Base-by-base conservation (phyloP, 768 basidiomycete genomes). In the Boletus vermiculosoides region DNA sequence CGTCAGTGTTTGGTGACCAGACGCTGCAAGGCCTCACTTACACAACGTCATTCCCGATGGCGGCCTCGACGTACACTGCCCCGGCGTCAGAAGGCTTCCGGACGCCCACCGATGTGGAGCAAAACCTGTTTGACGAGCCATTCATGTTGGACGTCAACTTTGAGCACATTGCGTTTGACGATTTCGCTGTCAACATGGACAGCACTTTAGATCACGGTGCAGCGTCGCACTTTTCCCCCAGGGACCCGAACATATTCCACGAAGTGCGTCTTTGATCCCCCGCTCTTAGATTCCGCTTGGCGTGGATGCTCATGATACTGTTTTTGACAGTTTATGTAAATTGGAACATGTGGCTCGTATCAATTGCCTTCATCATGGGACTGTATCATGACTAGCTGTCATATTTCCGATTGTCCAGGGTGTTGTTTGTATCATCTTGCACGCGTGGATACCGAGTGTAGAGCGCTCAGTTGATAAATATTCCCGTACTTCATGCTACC, bases 191-290 rank as follows among this genome's bases (percentile, higher is more conserved):
- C 20, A 65, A 48, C n/a, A 52, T 62, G 52, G 63, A 71, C 18
- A 58, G 28, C 18, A 12, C 45, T 25, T 23, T 41, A 5, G 50
- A 66, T n/a, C n/a, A n/a, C 44, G 61, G 65, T 2, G 64, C 73
- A 23, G 55, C 68, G 2, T 63, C 73, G 4, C 55, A 68, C 23
- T 72, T 69, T 58, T 72, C 66, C 52, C 61, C 73, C 8, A 49
- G 60, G 18, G 72, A 73, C 23, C 55, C 73, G 7, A 71, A 68
- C 48, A 68, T 69, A 54, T 77, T n/a, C n/a, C n/a, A n/a, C n/a
- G n/a, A 72, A 65, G 75, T 70, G 62, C 67, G 74, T 73, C 30
- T 36, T 28, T 53, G 9, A 41, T 45, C 2, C 3, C 11, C 36
- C 8, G 49, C 8, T 34, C 7, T 51, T 22, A 1, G 7, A 15